These are phyloP conservation scores for Wilcoxina mikolae DNA, from an alignment of 495 filamentous ascomycete species.

Conservation along the genomic window DNA sequence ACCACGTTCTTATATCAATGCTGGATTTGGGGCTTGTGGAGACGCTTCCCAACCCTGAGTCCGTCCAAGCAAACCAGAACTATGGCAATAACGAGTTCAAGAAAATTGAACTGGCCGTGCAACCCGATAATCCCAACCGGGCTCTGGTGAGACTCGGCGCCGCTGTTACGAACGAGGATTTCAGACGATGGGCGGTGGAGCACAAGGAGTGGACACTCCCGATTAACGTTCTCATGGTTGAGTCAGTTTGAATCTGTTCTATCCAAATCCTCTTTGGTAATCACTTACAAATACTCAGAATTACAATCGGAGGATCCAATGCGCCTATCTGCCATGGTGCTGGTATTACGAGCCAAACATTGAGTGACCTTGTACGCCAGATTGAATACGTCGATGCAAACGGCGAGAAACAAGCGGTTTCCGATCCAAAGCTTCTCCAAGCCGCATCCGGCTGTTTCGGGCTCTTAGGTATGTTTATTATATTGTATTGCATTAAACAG, in stretches of 20 bases:
- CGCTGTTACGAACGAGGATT: slow-evolving; percentile 37
- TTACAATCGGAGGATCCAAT: slow-evolving; percentile 40
- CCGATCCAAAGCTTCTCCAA: slow-evolving; percentile 31
- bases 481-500: background rate
- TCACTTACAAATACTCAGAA: slow-evolving; percentile 12
- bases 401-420: slow-evolving; percentile 34
- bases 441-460: slow-evolving; percentile 41
- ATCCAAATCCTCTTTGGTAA: background rate
- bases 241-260: slow-evolving; percentile 22
- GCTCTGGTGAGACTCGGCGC: slow-evolving; percentile 34
- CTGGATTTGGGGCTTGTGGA: slow-evolving; percentile 34
- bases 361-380: slow-evolving; percentile 36
- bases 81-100: slow-evolving; percentile 33
- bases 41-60: slow-evolving; percentile 23
- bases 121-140: slow-evolving; percentile 9
- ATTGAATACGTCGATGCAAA: slow-evolving; percentile 41
- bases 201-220: slow-evolving; percentile 34
- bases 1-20: slow-evolving; percentile 39
- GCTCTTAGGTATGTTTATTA: slow-evolving; percentile 30
- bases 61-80: background rate
- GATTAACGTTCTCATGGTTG: slow-evolving; percentile 39
- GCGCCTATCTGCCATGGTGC: slow-evolving; percentile 41
- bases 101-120: slow-evolving; percentile 26
- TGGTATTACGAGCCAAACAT: slow-evolving; percentile 33
- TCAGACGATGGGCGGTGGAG: slow-evolving; percentile 36